Base-by-base conservation (phyloP, 176 grass and related monocot species). In the Ensete glaucum region DNA sequence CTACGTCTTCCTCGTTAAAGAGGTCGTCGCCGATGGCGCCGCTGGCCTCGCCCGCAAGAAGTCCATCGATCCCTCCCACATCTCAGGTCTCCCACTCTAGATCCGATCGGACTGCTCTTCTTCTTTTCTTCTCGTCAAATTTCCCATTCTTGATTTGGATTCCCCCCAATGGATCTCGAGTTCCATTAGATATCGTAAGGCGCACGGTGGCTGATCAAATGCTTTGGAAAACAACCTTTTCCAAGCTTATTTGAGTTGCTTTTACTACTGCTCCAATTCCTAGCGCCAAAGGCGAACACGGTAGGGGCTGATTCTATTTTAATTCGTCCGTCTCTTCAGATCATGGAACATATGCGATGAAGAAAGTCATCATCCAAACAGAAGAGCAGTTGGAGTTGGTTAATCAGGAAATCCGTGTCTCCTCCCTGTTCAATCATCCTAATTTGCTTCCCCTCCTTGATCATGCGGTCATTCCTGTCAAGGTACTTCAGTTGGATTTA, bases 401-500 rank as follows among this genome's bases (percentile, higher is more conserved):
- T 77, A 73, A 74, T 52, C 86, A 96, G 67, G 92, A 96, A 82
- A 96, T 96, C 70, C 60, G 10, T 72, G 84, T 96, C 63, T 96
- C 92, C 13, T 84, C 86, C 54, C 89, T 85, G n/a, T 96, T 96
- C 77, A 92, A 82, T 64, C 92, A 96, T 83, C 84, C 92, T 76
- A 96, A 96, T 92, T 76, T 96, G 67, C 92, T 96, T 85, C 92
- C 92, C 26, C 89, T 96, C 80, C 79, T 96, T 54, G 92, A 96
- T 74, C 85, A 96, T 57, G 82, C 86, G 22, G 89, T 96, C 75
- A 87, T 96, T 85, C 68, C 86, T n/a, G 72, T 91, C 26, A 96
- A 96, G 92, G 92, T 89, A 86, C 57, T 77, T 72, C 62, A 27
- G 29, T 12, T 13, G 21, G 1, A 25, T 11, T 12, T 2, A 65